Evolutionary conservation across 179 eudicot genomes (phyloP).

Genomic region (Patellifolia procumbens): DNA sequence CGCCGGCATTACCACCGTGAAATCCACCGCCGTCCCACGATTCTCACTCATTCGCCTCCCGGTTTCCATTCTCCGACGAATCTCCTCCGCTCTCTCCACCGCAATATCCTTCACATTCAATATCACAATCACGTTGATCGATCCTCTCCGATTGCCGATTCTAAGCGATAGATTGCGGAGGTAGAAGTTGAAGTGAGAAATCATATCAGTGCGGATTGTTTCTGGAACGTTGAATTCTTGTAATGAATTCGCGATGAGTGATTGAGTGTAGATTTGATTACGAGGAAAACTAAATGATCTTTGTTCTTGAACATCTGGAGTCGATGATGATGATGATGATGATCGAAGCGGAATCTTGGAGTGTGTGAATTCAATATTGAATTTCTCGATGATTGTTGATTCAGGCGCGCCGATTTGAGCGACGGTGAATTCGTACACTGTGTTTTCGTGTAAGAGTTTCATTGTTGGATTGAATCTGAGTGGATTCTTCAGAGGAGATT

Average conservation of each 20-base stretch:
- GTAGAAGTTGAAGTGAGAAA: constrained; percentile 30
- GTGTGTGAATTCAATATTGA: constrained; percentile 13
- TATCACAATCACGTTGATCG: constrained; percentile 16
- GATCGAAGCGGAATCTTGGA: background rate
- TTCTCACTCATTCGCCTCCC: constrained; percentile 11
- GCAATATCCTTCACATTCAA: constrained; percentile 24
- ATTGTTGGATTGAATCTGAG: background rate
- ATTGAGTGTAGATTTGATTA: too few relatives aligned
- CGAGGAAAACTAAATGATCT: constrained; percentile 2
- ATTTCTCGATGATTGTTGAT: background rate
- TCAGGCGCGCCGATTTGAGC: background rate
- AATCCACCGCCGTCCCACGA: constrained; percentile 14
- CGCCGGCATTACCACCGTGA: constrained; percentile 24
- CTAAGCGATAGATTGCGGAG: constrained; percentile 23
- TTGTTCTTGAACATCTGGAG: background rate
- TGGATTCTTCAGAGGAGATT: too few relatives aligned
- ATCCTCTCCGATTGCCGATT: constrained; percentile 3
- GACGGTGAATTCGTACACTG: constrained; percentile 33
- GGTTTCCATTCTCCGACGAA: constrained; percentile 21
- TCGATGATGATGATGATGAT: background rate
- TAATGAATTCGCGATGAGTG: constrained; percentile 18
- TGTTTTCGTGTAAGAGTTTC: constrained; percentile 27
- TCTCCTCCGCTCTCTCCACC: constrained; percentile 21
- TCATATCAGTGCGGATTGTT: constrained; percentile 9
- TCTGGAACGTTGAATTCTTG: constrained; percentile 28